Base-by-base conservation (phyloP, 768 basidiomycete genomes). In the Stropharia rugosoannulata region DNA sequence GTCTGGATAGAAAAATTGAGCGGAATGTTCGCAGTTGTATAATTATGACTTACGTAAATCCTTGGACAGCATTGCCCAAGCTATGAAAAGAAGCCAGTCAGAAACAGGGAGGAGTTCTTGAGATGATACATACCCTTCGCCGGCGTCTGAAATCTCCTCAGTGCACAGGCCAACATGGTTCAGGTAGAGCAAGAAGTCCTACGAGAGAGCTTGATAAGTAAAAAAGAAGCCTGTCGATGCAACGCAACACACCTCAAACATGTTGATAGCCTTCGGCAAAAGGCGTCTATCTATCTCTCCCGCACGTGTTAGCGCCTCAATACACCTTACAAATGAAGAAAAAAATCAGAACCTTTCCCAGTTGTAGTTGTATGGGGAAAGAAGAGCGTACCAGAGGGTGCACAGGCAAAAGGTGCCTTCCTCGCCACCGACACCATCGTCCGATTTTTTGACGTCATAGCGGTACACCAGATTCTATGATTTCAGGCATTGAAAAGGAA, bases 321-420 rank as follows among this genome's bases (percentile, higher is more conserved):
- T 76, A 59, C 88, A 89, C 89, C 90, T 90, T 58, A 37, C 38
- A 44, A 13, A 55, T 39, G 25, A 44, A 22, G 9, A 2, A 18
- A 15, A 13, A 37, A 6, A 5, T 16, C 32, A 41, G 29, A 35
- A 45, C 16, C 18, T 7, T 18, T 8, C 16, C 4, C 22, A 6
- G n/a, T 8, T 27, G 5, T 7, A 6, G 18, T 27, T 27, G 3
- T 18, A 13, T 49, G 13, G 49, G 19, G 29, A 40, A 32, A 15
- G 50, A 27, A 7, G 9, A 22, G 16, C 45, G 52, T 49, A 89
- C 90, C 89, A 93, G 6, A 93, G 69, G 0, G 90, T 92, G 64
- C 93, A 95, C 45, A 98, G 75, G 57, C 92, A 93, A 73, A 98
- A 97, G 0, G 91, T 95, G 1, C 95, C 95, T 71, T 97, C 95